These are phyloP conservation scores for Athelia sp. DNA, from an alignment of 1,284 basidiomycete species.

Conservation along the genomic window DNA sequence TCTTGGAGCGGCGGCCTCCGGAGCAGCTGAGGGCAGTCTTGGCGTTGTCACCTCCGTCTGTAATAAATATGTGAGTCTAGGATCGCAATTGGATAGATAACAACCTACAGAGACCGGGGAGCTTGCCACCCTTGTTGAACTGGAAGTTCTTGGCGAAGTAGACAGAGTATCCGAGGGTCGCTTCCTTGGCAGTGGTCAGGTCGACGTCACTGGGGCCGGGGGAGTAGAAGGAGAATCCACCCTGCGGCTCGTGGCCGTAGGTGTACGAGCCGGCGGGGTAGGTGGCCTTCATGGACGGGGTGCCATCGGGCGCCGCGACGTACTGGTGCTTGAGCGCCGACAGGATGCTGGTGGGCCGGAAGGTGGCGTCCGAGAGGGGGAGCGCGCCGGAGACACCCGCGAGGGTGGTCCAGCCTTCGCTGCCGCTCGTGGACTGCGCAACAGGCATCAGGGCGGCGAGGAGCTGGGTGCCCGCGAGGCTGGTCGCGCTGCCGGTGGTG, in stretches of 20 bases:
- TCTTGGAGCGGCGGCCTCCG: conserved; percentile 40
- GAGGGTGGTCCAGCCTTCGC: conserved; percentile 21
- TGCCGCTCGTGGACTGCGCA: conserved; percentile 16
- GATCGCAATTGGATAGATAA: conserved; percentile 3
- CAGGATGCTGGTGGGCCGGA: conserved; percentile 17
- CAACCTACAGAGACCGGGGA: conserved; percentile 49
- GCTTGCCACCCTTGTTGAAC: conserved; percentile 4
- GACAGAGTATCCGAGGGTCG: conserved; percentile 37
- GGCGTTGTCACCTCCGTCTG: conserved; percentile 47
- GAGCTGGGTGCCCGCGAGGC: not conserved
- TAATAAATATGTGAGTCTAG: conserved; percentile 2
- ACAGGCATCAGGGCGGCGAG: conserved; percentile 22
- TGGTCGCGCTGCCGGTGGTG: not conserved
- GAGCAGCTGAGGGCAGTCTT: conserved; percentile 41
- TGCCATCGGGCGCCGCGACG: conserved; percentile 19
- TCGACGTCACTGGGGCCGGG: conserved; percentile 22
- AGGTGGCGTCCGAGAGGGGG: conserved; percentile 21
- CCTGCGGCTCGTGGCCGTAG: conserved; percentile 31
- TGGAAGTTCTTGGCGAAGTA: not conserved
- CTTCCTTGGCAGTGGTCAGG: conserved; percentile 29
- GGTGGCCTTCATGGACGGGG: conserved; percentile 28
- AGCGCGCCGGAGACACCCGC: conserved; percentile 13
- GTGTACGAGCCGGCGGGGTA: conserved; percentile 42
- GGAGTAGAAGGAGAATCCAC: conserved; percentile 45
- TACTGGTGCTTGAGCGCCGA: conserved; percentile 18